A percentile compares a stretch with the other conserved stretches of the same genome.
Conservation (phyloP, 1,284 basidiomycete species). For the Leccinum subspadiceum region DNA sequence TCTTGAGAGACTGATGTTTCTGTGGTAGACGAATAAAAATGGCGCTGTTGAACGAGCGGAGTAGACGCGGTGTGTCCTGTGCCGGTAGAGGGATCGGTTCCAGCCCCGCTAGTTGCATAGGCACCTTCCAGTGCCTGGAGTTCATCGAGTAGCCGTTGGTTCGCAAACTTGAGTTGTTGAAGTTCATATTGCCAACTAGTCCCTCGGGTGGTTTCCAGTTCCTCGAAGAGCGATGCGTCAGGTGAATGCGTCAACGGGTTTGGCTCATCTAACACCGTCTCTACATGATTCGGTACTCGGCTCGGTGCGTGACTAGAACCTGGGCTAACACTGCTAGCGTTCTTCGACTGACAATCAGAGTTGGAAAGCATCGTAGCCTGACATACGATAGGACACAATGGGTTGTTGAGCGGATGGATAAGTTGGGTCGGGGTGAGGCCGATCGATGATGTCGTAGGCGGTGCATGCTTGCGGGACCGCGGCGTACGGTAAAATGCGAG, state of each 20-base stretch:
- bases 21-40: background rate
- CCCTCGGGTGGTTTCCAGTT: constrained; percentile 62
- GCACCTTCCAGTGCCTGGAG: constrained; percentile 50
- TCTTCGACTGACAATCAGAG: constrained; percentile 3
- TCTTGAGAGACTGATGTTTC: constrained; percentile 1
- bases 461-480: constrained; percentile 3
- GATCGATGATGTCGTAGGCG: constrained; percentile 1
- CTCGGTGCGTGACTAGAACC: background rate
- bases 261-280: background rate
- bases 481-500: constrained; percentile 30
- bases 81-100: background rate
- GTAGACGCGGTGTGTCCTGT: background rate
- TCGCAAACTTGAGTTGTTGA: constrained; percentile 78
- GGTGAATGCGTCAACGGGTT: constrained; percentile 30
- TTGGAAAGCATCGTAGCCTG: constrained; percentile 29
- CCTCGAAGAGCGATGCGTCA: constrained; percentile 63
- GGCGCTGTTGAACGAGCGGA: background rate
- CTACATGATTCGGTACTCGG: constrained; percentile 1
- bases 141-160: constrained; percentile 72
- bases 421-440: constrained; percentile 1
- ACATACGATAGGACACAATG: constrained; percentile 30
- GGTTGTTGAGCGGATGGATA: constrained; percentile 21
- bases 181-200: constrained; percentile 93
- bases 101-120: constrained; percentile 2
- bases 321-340: background rate